Conservation (phyloP, 257 asterid species). For the Marsdenia floribunda region DNA sequence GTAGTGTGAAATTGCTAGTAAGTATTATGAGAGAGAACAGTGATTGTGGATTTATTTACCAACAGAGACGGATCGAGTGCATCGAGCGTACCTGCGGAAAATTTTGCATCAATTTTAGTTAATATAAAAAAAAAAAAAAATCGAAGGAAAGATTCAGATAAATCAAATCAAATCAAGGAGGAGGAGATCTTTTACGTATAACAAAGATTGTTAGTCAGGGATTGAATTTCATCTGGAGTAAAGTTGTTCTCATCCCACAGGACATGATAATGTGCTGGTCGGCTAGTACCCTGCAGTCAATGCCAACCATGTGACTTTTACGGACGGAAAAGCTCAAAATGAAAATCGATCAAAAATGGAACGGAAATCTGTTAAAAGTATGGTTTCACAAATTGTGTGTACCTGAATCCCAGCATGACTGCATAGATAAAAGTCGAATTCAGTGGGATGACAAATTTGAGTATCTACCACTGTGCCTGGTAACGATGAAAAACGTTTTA, state of each 20-base stretch:
- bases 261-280: conserved; percentile 39
- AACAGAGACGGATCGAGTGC: conserved; percentile 33
- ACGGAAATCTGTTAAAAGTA: not conserved
- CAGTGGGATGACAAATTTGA: conserved; percentile 35
- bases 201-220: conserved; percentile 32
- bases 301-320: not conserved
- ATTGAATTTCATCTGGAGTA: conserved; percentile 29
- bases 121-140: not conserved
- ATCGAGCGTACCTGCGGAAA: conserved; percentile 26
- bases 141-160: not conserved
- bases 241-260: conserved; percentile 34
- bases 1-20: not conserved
- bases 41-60: conserved; percentile 12
- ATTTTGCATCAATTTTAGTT: not conserved
- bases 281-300: conserved; percentile 31
- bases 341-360: too few relatives aligned
- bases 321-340: not conserved
- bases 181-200: conserved; percentile 22
- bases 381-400: not conserved
- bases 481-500: not conserved
- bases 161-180: not conserved
- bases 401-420: conserved; percentile 44
- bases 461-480: conserved; percentile 35
- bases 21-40: not conserved
- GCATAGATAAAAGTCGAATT: conserved; percentile 33